A percentile compares a stretch with the other conserved stretches of the same genome.
Conservation (phyloP, 129 eudicot species). For the carrot (Daucus carota) region DNA sequence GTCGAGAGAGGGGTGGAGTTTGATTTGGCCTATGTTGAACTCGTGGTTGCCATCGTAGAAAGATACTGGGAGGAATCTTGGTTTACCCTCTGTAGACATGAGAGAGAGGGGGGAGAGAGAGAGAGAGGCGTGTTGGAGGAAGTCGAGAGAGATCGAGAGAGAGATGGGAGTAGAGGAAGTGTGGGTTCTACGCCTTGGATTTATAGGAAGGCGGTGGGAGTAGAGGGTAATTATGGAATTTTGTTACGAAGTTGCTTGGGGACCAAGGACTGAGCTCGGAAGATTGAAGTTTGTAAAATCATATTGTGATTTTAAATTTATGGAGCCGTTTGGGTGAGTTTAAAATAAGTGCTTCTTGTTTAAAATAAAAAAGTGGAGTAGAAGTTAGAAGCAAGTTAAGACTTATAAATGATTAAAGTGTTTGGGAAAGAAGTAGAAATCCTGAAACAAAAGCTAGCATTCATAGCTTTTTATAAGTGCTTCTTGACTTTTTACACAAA, state of each 20-base stretch:
- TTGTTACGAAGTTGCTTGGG: neutral
- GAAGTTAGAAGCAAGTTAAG: too few relatives aligned
- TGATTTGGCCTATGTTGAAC: slow-evolving; percentile 33
- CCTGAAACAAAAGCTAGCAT: too few relatives aligned
- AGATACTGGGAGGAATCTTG: slow-evolving; percentile 32
- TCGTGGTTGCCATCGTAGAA: slow-evolving; percentile 75
- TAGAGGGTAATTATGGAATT: neutral
- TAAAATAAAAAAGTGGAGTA: too few relatives aligned
- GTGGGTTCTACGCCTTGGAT: neutral
- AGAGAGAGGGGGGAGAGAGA: neutral
- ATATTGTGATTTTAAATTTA: neutral
- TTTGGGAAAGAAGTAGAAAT: too few relatives aligned
- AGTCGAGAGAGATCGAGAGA: neutral
- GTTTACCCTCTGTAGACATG: too few relatives aligned
- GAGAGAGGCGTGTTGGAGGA: neutral
- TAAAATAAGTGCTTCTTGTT: too few relatives aligned
- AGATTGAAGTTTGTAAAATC: neutral
- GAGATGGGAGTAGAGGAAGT: neutral
- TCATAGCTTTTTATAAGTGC: too few relatives aligned
- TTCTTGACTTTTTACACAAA: too few relatives aligned
- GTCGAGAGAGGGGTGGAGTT: slow-evolving; percentile 32
- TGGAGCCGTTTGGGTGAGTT: too few relatives aligned
- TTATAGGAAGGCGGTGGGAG: neutral
- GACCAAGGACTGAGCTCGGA: neutral
- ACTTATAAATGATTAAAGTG: too few relatives aligned